Evolutionary conservation across 495 filamentous ascomycete species (phyloP).

Genomic region (Penicillium cataractarum): DNA sequence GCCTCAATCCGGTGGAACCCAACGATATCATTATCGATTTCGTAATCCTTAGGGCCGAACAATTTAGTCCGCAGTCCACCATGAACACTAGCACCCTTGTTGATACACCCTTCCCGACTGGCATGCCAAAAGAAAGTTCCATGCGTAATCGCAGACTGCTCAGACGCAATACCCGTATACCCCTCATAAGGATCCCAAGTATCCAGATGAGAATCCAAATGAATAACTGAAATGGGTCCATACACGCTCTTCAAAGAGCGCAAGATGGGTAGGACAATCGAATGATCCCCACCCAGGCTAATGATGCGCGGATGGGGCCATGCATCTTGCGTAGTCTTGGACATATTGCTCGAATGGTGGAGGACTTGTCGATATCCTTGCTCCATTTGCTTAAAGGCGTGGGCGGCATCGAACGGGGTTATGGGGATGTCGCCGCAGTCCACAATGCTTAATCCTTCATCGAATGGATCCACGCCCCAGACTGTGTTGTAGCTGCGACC

Average conservation of each 20-base stretch:
- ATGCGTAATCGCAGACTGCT: conserved; percentile 36
- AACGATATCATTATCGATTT: background rate
- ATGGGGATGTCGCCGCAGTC: conserved; percentile 66
- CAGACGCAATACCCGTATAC: conserved; percentile 28
- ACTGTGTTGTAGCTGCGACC: conserved; percentile 36
- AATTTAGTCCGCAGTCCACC: background rate
- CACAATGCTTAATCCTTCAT: conserved; percentile 57
- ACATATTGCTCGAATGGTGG: background rate
- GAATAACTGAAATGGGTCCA: conserved; percentile 49
- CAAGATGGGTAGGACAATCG: background rate
- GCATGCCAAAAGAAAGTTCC: conserved; percentile 41
- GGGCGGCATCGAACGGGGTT: background rate
- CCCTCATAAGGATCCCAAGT: conserved; percentile 53
- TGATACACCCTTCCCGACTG: conserved; percentile 26
- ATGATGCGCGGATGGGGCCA: background rate
- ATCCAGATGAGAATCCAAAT: conserved; percentile 64
- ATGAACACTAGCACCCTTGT: conserved; percentile 23
- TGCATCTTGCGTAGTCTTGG: background rate
- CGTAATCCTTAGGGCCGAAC: background rate
- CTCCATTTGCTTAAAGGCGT: background rate
- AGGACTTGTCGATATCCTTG: background rate
- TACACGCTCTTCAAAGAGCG: background rate
- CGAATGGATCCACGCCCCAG: conserved; percentile 52
- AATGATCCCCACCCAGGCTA: background rate
- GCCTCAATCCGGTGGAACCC: background rate